Conservation (phyloP, 495 filamentous ascomycete genomes). For the Symbiotaphrina buchneri region DNA sequence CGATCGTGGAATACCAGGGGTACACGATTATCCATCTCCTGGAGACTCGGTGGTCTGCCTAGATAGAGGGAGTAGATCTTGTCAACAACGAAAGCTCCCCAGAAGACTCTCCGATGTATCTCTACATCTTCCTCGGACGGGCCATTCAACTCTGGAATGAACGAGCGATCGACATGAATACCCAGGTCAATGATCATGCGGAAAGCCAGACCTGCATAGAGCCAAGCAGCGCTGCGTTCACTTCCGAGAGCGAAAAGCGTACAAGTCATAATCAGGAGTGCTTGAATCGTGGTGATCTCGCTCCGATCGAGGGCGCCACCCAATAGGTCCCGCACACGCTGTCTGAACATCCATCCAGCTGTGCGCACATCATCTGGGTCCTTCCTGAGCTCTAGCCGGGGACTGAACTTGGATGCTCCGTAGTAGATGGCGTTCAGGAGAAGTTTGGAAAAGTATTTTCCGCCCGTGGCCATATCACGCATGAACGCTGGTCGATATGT, state of each 20-base stretch:
- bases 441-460: slow-evolving; percentile 22
- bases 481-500: slow-evolving; percentile 18
- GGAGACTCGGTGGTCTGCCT: slow-evolving; percentile 3
- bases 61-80: slow-evolving; percentile 5
- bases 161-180: slow-evolving; percentile 12
- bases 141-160: not conserved
- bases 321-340: slow-evolving; percentile 18
- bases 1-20: slow-evolving; percentile 7
- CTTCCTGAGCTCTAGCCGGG: slow-evolving; percentile 11
- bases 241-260: slow-evolving; percentile 16
- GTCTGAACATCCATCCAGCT: slow-evolving; percentile 15
- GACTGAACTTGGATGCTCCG: slow-evolving; percentile 15
- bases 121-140: slow-evolving; percentile 18
- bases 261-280: slow-evolving; percentile 17
- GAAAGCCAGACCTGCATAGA: slow-evolving; percentile 21
- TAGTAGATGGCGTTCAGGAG: slow-evolving; percentile 25
- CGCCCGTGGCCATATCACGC: slow-evolving; percentile 16
- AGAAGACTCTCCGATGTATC: slow-evolving; percentile 17
- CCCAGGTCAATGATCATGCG: slow-evolving; percentile 24
- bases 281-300: slow-evolving; percentile 22
- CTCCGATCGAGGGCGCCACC: slow-evolving; percentile 16
- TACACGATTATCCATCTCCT: slow-evolving; percentile 1
- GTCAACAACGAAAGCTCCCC: slow-evolving; percentile 14
- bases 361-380: slow-evolving; percentile 15
- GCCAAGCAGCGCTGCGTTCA: slow-evolving; percentile 21